These are phyloP conservation scores for Eucalyptus melliodora DNA, from an alignment of 345 rosid genomes.

Conservation along the genomic window DNA sequence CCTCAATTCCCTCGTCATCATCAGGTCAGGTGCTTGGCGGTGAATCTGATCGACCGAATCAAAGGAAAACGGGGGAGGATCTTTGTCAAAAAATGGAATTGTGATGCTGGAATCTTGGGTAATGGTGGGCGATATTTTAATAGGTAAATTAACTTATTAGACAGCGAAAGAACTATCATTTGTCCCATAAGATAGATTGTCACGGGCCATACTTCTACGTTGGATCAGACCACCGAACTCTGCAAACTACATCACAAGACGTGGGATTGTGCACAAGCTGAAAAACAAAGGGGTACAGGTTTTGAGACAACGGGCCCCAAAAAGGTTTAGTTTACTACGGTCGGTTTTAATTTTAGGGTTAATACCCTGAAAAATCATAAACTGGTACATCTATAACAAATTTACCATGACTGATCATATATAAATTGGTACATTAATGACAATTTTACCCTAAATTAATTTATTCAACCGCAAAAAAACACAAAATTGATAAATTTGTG, in stretches of 20 bases:
- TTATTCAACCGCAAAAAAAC: accelerated
- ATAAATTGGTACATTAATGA: no score
- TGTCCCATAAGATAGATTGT: no score
- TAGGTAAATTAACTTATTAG: no score
- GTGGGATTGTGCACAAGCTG: background rate
- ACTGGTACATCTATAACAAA: accelerated
- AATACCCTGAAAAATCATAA: accelerated
- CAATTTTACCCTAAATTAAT: accelerated
- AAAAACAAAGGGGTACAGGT: background rate
- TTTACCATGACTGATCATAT: accelerated
- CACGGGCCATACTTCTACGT: no score
- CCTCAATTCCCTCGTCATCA: background rate
- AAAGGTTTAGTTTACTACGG: background rate
- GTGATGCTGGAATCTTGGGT: no score
- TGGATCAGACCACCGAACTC: no score
- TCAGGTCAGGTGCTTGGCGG: background rate
- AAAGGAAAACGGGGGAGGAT: background rate
- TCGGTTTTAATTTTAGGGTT: background rate
- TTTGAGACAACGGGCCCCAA: background rate
- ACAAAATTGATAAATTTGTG: no score
- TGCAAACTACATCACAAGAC: no score
- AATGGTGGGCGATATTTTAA: no score
- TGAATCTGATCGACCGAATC: background rate
- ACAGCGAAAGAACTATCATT: no score
- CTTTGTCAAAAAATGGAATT: no score